Conservation (phyloP, 2,329 filamentous ascomycete genomes). For the Cordyceps javanica region DNA sequence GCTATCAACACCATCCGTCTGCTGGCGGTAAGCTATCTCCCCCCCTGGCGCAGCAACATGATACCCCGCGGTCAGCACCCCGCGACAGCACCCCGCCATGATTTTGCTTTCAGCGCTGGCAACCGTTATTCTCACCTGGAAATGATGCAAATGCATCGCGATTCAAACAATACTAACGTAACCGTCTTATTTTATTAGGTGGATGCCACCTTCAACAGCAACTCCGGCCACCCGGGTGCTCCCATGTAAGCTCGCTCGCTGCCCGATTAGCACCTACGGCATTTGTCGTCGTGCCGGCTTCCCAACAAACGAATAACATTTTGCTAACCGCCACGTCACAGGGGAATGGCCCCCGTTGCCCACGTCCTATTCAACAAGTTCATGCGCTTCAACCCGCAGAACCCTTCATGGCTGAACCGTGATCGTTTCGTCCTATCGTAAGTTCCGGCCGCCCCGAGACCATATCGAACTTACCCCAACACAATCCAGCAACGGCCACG, state of each 20-base stretch:
- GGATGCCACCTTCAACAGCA: conserved; percentile 93
- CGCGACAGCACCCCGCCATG: conserved; percentile 15
- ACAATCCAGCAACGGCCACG: conserved; percentile 79
- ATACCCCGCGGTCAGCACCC: conserved; percentile 13
- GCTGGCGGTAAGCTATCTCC: conserved; percentile 69
- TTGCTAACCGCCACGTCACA: conserved; percentile 32
- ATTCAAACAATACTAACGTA: conserved; percentile 18
- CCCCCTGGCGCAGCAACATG: conserved; percentile 16
- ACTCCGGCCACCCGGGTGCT: conserved; percentile 97
- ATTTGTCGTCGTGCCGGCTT: background rate
- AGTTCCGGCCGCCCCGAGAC: conserved; percentile 36
- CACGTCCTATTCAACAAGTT: conserved; percentile 99
- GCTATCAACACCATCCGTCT: conserved; percentile 98
- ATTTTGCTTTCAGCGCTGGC: conserved; percentile 11
- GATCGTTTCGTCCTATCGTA: conserved; percentile 99
- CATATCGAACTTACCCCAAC: conserved; percentile 9
- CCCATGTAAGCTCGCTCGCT: conserved; percentile 63
- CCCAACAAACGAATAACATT: conserved; percentile 3
- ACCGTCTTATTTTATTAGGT: conserved; percentile 51
- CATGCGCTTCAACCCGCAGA: conserved; percentile 99
- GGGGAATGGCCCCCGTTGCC: conserved; percentile 84
- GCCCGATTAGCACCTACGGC: background rate
- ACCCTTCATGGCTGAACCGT: conserved; percentile 93
- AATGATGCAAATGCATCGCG: no score
- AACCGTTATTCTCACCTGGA: background rate